These are phyloP conservation scores for Raffaelea albimanens DNA, from an alignment of 2,329 filamentous ascomycete species.

Conservation along the genomic window DNA sequence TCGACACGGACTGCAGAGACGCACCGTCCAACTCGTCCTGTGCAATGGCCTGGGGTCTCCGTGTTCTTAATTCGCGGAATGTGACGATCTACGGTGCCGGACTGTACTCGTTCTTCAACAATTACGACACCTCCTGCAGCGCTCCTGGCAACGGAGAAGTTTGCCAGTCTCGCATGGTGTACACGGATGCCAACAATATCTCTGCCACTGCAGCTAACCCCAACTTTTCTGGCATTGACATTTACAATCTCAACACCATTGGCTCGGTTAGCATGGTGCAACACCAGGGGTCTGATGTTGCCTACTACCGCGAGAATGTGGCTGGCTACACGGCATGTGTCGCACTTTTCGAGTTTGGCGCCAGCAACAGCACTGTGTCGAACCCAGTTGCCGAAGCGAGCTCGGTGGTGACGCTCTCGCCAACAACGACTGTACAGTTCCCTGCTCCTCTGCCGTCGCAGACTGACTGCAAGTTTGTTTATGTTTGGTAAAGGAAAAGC, in stretches of 20 bases:
- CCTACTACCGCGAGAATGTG: conserved; percentile 12
- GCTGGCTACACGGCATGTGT: conserved; percentile 16
- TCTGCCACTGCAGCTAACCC: not conserved
- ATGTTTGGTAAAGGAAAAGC: conserved; percentile 5
- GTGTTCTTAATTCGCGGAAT: conserved; percentile 42
- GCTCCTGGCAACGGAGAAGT: conserved; percentile 24
- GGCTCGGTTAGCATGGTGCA: conserved; percentile 19
- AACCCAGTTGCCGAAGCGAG: not conserved
- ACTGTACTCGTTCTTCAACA: conserved; percentile 51
- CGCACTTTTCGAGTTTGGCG: conserved; percentile 14
- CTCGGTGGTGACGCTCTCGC: not conserved
- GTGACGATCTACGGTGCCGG: conserved; percentile 50
- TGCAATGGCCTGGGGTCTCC: conserved; percentile 52
- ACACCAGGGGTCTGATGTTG: conserved; percentile 11
- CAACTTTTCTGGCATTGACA: conserved; percentile 11
- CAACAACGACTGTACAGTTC: conserved; percentile 1
- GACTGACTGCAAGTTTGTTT: conserved; percentile 12
- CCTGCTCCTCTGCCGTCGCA: conserved; percentile 11
- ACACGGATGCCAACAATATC: conserved; percentile 15
- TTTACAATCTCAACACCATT: conserved; percentile 39
- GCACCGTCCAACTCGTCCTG: conserved; percentile 25
- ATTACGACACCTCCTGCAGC: conserved; percentile 38
- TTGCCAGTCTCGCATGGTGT: conserved; percentile 30
- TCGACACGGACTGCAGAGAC: conserved; percentile 30
- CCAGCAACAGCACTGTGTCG: not conserved